A percentile compares a stretch with the other conserved stretches of the same genome.
Conservation (phyloP, 1,284 basidiomycete genomes). For the Fomitopsis pinicola region DNA sequence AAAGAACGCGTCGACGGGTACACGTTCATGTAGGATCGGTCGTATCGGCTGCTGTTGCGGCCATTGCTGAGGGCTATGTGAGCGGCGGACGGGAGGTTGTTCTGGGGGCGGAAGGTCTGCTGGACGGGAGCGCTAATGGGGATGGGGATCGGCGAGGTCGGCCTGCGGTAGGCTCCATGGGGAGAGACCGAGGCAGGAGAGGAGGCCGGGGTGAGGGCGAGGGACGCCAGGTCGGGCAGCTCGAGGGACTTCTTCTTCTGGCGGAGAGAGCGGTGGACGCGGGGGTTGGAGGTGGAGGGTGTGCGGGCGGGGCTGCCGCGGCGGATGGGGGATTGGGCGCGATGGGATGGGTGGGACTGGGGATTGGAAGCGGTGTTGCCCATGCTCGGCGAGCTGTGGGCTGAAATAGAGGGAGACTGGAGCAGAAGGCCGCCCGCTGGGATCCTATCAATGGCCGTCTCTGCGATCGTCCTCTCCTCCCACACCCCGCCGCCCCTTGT, state of each 20-base stretch:
- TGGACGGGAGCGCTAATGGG: conserved; percentile 37
- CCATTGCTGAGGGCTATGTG: conserved; percentile 23
- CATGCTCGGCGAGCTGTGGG: conserved; percentile 23
- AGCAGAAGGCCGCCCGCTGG: conserved; percentile 7
- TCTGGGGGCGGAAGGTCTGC: conserved; percentile 28
- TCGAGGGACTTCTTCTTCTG: conserved; percentile 72
- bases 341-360: conserved; percentile 18
- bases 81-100: conserved; percentile 30
- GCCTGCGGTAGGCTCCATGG: conserved; percentile 37
- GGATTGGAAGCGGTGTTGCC: conserved; percentile 32
- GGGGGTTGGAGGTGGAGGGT: conserved; percentile 17
- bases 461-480: conserved; percentile 3
- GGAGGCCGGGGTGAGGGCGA: conserved; percentile 47
- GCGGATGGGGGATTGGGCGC: conserved; percentile 21
- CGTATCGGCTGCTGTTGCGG: conserved; percentile 16
- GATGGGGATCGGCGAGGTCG: conserved; percentile 39
- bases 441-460: conserved; percentile 5
- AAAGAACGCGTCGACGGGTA: conserved; percentile 42
- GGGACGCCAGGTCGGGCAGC: conserved; percentile 68
- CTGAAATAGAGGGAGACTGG: conserved; percentile 8
- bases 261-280: conserved; percentile 49
- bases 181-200: conserved; percentile 36
- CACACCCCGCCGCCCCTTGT: background rate
- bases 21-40: conserved; percentile 32
- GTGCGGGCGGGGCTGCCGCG: conserved; percentile 24